Evolutionary conservation across 2,329 filamentous ascomycete species (phyloP), one percentile per base, ranked within the genome.

Genomic region (Microsporum audouinii): DNA sequence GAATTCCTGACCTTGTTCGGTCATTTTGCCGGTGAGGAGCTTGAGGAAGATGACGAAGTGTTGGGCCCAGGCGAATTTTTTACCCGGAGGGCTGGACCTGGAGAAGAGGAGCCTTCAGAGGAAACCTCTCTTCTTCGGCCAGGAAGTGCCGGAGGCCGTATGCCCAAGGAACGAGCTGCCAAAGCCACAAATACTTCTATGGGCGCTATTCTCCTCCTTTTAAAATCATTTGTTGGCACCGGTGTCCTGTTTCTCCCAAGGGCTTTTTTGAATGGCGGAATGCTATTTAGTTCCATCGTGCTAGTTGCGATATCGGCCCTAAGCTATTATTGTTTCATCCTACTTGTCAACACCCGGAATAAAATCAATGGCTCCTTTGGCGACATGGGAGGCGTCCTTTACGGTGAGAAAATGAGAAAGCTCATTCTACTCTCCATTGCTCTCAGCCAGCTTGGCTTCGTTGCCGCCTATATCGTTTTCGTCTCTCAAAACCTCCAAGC

Each of bases 211-310:
- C 75, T 96, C 67, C 81, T 99, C 60, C 80, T 99, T 47, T 84
- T 99, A 66, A 99, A 99, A 78, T 97, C 92, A 0, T 99, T 99
- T 71, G 94, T 99, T 56, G 94, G 95, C 23, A 99, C 94, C 0
- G 92, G 92, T 61, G 92, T 97, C 6, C 79, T 97, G 14, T 97
- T 97, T 77, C 78, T 97, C 38, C 92, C 92, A 0, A 86, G 91
- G 56, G 92, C 94, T 3, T 99, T 94, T 71, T 82, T 96, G 65
- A 99, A 96, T 69, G 94, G 94, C 60, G 94, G 94, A 62, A 97
- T 99, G 91, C 77, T 96, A 14, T 99, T 99, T 75, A 96, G 91
- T 69, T 96, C 95, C 71, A 66, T 95, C 58, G 88, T 99, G 14
- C 82, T 99, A n/a, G 79, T 99, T 27, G 82, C 81, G 43, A 89